A percentile compares a stretch with the other conserved stretches of the same genome.
These are phyloP conservation scores for Jatropha curcas DNA, from an alignment of 345 rosid species.

Conservation along the genomic window DNA sequence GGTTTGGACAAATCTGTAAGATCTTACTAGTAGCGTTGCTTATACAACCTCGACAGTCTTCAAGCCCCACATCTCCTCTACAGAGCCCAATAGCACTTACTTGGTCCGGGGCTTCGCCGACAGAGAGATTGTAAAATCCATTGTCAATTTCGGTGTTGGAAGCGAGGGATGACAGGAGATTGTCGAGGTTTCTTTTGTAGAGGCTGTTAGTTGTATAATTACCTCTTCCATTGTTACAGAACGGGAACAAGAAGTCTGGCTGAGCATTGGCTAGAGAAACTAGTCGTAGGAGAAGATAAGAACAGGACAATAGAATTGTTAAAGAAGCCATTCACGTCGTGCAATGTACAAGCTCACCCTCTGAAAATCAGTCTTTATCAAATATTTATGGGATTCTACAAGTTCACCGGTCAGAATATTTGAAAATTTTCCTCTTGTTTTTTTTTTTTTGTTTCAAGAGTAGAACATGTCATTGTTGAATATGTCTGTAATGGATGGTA, in stretches of 20 bases:
- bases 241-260: not conserved
- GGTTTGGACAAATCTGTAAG: conserved; percentile 13
- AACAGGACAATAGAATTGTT: not conserved
- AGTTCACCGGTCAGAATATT: too few species aligned
- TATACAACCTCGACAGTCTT: conserved; percentile 1
- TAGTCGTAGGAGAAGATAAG: not conserved
- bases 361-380: not conserved
- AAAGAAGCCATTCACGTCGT: not conserved
- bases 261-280: conserved; percentile 17
- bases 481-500: too few species aligned
- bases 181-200: conserved; percentile 22
- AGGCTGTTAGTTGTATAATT: conserved; percentile 20
- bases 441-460: too few species aligned
- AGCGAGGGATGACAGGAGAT: conserved; percentile 11
- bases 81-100: conserved; percentile 28
- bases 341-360: not conserved
- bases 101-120: conserved; percentile 17
- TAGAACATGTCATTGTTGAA: too few species aligned
- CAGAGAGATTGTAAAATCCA: conserved; percentile 18
- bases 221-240: not conserved
- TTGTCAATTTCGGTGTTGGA: not conserved
- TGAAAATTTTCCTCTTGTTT: too few species aligned
- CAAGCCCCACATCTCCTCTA: conserved; percentile 6
- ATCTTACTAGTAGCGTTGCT: not conserved
- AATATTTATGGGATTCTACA: not conserved